Percentiles rank a stretch among this genome's conserved stretches.
phyloP scores from a whole-genome alignment of 2,329 filamentous ascomycete species.

The Ophiostoma sp. region DNA sequence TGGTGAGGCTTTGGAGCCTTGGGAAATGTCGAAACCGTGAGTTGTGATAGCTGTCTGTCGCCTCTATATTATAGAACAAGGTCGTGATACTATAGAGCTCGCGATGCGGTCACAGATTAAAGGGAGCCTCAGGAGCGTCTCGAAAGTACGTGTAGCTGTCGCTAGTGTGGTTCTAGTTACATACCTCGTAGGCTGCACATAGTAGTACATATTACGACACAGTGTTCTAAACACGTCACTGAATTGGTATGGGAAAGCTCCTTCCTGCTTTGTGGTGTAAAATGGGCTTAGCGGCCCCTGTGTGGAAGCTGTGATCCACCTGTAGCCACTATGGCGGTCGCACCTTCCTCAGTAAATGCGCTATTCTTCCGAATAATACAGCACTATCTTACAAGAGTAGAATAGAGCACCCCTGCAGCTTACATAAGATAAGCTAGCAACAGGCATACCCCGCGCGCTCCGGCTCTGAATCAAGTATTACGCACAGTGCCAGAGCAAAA shows the following conservation, averaged over 20 bases:
- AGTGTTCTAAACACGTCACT: slow-evolving; percentile 13
- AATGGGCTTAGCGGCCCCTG: not conserved
- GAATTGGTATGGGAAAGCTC: not conserved
- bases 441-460: not conserved
- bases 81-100: not conserved
- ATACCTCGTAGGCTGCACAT: not conserved
- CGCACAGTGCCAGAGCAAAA: too few species aligned
- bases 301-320: not conserved
- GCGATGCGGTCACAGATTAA: not conserved
- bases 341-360: not conserved
- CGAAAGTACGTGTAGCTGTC: slow-evolving; percentile 7
- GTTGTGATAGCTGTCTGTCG: not conserved
- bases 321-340: not conserved
- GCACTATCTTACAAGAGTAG: too few species aligned
- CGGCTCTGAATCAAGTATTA: not conserved
- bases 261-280: not conserved
- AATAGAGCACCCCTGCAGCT: not conserved
- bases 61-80: too few species aligned
- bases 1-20: not conserved
- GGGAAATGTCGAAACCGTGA: not conserved
- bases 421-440: not conserved
- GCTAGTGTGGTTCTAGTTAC: not conserved
- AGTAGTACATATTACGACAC: not conserved
- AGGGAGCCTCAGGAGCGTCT: slow-evolving; percentile 1
- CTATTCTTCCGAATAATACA: not conserved